Base-by-base conservation (phyloP, 352 stramenopile species). In the Plasmopara muralis region DNA sequence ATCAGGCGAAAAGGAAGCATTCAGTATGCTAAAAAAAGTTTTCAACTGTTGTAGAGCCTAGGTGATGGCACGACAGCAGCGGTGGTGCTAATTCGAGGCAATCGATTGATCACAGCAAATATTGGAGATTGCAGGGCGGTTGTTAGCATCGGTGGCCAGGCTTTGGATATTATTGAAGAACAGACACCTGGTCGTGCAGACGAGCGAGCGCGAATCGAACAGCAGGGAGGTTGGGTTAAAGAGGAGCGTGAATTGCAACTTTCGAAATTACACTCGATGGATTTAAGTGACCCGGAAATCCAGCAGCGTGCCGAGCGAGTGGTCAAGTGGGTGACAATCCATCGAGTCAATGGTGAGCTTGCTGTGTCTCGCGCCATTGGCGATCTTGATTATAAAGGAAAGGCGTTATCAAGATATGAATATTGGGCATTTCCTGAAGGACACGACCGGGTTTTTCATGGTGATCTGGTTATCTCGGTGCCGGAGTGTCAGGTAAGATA, bases 341-440 rank as follows among this genome's bases (percentile, higher is more conserved):
- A 89, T 50, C 74, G 83, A 38, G 83, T 97, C 10, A 95, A 97
- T 52, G 87, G 88, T 43, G 92, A 97, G 48, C 71, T 97, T n/a
- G 90, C 92, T 13, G 83, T 97, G 8, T 96, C 87, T 33, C 79
- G 89, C 14, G 85, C 89, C 9, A 95, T 97, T 57, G 89, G 89
- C 28, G 89, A 97, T 57, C 88, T 95, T 53, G 82, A 93, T 43
- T 97, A 97, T 61, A 97, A 97, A 59, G 77, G 77, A 4, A 69
- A 76, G 28, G 64, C 75, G 12, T 64, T 91, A 15, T 72, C 68
- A 2, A 81, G 84, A 13, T 94, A 92, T 54, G 70, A 86, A 56
- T 87, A 83, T 40, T 94, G 84, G 84, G 76, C 76, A 7, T 94
- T 85, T 48, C 84, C 84, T 0, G 79, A 92, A 18, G 79, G 90